Conservation (phyloP, 2,329 filamentous ascomycete genomes). For the Hypomyces rosellus region DNA sequence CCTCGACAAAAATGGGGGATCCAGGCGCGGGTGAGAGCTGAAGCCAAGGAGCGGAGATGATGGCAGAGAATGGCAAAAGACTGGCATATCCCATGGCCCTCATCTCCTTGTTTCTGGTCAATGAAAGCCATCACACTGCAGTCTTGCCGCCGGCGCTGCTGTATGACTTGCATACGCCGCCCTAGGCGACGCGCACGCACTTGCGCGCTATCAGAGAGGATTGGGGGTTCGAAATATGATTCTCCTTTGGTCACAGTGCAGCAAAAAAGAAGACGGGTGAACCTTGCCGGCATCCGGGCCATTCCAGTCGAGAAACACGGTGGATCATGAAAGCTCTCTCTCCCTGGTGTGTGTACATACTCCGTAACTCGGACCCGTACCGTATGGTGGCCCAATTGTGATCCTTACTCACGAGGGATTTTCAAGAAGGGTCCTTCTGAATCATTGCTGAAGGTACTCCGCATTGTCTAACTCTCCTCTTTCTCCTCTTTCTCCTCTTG, state of each 20-base stretch:
- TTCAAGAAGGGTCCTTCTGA: conserved; percentile 1
- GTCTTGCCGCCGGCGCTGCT: conserved; percentile 9
- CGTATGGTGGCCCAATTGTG: background rate
- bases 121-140: conserved; percentile 9
- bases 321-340: too few relatives aligned
- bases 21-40: conserved; percentile 4
- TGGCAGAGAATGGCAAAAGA: background rate
- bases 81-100: conserved; percentile 1
- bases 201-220: background rate
- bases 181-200: conserved; percentile 4
- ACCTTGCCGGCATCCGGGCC: conserved; percentile 8
- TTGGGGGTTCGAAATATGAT: background rate
- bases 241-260: conserved; percentile 10
- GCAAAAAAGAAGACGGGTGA: conserved; percentile 5
- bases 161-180: conserved; percentile 11
- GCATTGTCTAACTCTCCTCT: conserved; percentile 3
- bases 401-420: conserved; percentile 8
- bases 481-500: conserved; percentile 1
- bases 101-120: conserved; percentile 11
- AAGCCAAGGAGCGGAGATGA: conserved; percentile 5
- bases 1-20: too few relatives aligned
- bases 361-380: background rate
- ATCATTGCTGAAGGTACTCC: conserved; percentile 1
- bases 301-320: background rate
- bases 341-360: background rate